Percentiles rank a stretch among this genome's conserved stretches.
These are phyloP conservation scores for Didymella exigua DNA, from an alignment of 2,329 filamentous ascomycete species.

Conservation along the genomic window DNA sequence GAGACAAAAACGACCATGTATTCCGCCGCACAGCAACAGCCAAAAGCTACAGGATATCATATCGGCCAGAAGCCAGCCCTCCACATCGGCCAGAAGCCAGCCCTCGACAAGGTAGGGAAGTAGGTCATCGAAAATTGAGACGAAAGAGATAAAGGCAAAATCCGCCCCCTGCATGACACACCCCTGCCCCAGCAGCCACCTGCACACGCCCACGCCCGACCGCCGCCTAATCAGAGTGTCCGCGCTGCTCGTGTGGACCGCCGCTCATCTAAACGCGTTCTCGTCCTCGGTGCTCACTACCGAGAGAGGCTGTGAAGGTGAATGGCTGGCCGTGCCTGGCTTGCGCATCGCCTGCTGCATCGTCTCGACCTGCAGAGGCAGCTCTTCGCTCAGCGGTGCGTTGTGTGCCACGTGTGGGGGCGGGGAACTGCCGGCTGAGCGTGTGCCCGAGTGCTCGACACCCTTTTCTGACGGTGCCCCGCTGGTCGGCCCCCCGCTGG, in stretches of 20 bases:
- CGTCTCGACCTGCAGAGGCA: constrained; percentile 87
- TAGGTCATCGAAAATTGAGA: constrained; percentile 1
- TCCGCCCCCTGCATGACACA: constrained; percentile 5
- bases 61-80: too few relatives aligned
- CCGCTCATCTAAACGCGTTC: constrained; percentile 38
- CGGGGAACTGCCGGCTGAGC: constrained; percentile 64
- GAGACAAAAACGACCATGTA: too few relatives aligned
- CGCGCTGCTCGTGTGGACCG: too few relatives aligned
- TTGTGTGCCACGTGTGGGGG: constrained; percentile 57
- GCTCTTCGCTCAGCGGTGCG: constrained; percentile 66
- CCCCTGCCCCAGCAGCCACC: background rate
- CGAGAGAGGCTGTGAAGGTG: constrained; percentile 49
- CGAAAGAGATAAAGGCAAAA: constrained; percentile 9
- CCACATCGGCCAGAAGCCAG: too few relatives aligned
- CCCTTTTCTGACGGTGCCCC: constrained; percentile 76
- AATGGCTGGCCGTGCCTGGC: constrained; percentile 82
- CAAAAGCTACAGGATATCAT: too few relatives aligned
- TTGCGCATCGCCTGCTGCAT: constrained; percentile 88
- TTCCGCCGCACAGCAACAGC: too few relatives aligned
- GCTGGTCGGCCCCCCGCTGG: constrained; percentile 67
- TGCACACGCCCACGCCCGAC: background rate
- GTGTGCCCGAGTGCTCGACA: constrained; percentile 69
- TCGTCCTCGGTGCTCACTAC: constrained; percentile 48
- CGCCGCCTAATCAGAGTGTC: background rate
- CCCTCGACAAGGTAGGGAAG: too few relatives aligned